Base-by-base conservation (phyloP, 2,329 filamentous ascomycete genomes). In the Monosporascus sp. region DNA sequence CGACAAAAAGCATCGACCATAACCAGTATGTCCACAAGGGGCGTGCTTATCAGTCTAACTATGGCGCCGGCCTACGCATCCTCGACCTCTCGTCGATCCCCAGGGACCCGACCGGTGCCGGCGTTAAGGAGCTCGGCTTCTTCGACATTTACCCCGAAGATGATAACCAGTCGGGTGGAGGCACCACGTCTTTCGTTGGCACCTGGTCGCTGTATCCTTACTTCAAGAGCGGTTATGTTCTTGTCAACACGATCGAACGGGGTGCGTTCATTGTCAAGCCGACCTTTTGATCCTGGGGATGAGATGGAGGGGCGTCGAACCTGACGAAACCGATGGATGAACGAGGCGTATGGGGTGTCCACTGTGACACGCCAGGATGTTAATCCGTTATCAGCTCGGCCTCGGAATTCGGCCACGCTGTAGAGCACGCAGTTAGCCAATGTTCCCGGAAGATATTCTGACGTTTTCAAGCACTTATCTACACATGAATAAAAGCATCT, bases 121-220 rank as follows among this genome's bases (percentile, higher is more conserved):
- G 65, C 3, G 69, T 80, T n/a, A 69, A 71, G 44, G 74, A 79
- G 61, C 71, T 73, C 1, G 78, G 72, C 2, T 79, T 70, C 67
- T 80, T 80, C 52, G 78, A 80, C 49, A 72, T 76, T 40, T 74
- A 77, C 63, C 78, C 76, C 1, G 77, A 78, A 56, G 78, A 80
- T 57, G 77, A 80, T 44, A 57, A 61, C 26, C 51, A 63, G n/a
- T 58, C 66, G 4, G 62, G 66, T 8, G 70, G 72, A 41, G 73
- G 76, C 2, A 51, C 55, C 3, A 69, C 76, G 8, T 65, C 67
- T 0, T 77, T 77, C 44, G 60, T 69, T 1, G 76, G 72, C 4
- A 74, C 74, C 1, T 80, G 78, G 78, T 75, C 70, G 26, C 71
- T 72, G 49, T 80, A 78, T 55, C 74, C 75, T 1, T 73, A 65